Conservation (phyloP, 208 protist genomes). For the Trypanosoma platydactyli region DNA sequence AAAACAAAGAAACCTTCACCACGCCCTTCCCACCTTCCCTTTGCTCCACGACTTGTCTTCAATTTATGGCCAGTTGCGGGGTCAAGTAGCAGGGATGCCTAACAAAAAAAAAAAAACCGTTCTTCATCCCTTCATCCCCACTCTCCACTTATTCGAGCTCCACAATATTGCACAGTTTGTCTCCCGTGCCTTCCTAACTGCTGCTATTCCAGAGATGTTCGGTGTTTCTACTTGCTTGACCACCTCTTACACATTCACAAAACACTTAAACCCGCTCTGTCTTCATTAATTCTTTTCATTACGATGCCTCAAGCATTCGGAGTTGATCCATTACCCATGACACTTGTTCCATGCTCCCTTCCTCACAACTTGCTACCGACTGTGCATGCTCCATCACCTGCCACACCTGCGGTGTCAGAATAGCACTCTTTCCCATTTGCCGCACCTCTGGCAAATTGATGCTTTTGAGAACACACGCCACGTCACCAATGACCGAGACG, state of each 20-base stretch:
- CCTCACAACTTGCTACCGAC: slow-evolving; percentile 19
- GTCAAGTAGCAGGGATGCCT: not conserved
- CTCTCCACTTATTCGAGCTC: no score
- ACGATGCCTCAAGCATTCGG: slow-evolving; percentile 24
- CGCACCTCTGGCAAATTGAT: slow-evolving; percentile 41
- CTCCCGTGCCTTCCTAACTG: not conserved
- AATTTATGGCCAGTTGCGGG: no score
- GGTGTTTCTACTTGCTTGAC: no score
- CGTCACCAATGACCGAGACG: slow-evolving; percentile 80
- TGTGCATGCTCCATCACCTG: slow-evolving; percentile 35
- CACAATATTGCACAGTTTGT: no score
- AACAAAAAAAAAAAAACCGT: not conserved
- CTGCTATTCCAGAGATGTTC: no score
- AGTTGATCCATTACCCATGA: slow-evolving; percentile 71
- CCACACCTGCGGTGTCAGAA: slow-evolving; percentile 46
- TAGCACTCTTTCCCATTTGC: slow-evolving; percentile 59
- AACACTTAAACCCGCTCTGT: not conserved
- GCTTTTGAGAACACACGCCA: slow-evolving; percentile 69
- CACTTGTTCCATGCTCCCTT: slow-evolving; percentile 59
- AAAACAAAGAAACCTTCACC: no score
- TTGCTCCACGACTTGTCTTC: no score
- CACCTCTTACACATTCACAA: no score
- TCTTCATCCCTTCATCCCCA: not conserved
- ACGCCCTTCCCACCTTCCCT: no score
- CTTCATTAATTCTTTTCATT: slow-evolving; percentile 11